A percentile compares a stretch with the other conserved stretches of the same genome.
These are phyloP conservation scores for Tricharina praecox DNA, from an alignment of 495 filamentous ascomycete genomes.

Conservation along the genomic window DNA sequence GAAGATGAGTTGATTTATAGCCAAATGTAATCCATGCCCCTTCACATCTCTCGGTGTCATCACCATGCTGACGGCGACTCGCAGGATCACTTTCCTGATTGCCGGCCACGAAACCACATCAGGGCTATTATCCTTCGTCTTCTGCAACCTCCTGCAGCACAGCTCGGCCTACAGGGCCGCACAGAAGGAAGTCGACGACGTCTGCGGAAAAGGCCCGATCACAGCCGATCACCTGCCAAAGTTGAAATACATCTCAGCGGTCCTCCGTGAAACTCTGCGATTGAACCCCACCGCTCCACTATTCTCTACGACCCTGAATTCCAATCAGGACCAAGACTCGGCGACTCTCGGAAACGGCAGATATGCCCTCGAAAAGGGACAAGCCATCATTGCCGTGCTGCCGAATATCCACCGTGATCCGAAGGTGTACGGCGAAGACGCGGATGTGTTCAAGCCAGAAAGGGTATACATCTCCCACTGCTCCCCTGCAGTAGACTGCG, in stretches of 20 bases:
- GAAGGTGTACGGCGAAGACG: conserved; percentile 37
- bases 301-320: conserved; percentile 31
- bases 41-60: too few species aligned
- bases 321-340: conserved; percentile 33
- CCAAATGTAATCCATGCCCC: too few species aligned
- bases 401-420: conserved; percentile 38
- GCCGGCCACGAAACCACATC: conserved; percentile 59
- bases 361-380: conserved; percentile 43
- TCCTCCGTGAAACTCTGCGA: conserved; percentile 56
- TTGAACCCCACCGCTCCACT: conserved; percentile 46
- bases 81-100: conserved; percentile 1
- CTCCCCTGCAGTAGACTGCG: too few species aligned
- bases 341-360: conserved; percentile 42
- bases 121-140: conserved; percentile 36
- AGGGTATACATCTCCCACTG: too few species aligned
- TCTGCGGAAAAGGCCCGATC: conserved; percentile 48
- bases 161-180: conserved; percentile 42
- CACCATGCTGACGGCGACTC: too few species aligned
- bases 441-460: conserved; percentile 42
- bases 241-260: conserved; percentile 33
- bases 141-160: conserved; percentile 46
- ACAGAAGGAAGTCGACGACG: conserved; percentile 49
- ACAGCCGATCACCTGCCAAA: conserved; percentile 50
- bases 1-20: conserved; percentile 42
- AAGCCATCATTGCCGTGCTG: conserved; percentile 38